These are phyloP conservation scores for Penicillium flavigenum DNA, from an alignment of 495 filamentous ascomycete genomes.

Conservation along the genomic window DNA sequence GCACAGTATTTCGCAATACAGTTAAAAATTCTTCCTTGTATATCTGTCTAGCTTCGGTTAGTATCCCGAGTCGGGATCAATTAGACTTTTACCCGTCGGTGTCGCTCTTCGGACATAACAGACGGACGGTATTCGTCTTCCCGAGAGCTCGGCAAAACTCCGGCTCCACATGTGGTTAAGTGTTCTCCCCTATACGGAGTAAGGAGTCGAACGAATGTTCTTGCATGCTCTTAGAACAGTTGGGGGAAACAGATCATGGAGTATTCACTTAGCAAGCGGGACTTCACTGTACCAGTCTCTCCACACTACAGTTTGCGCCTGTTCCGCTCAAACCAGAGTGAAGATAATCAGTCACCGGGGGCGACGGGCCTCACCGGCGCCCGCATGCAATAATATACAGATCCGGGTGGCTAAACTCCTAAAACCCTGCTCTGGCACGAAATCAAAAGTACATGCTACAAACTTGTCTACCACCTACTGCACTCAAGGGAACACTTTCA, in stretches of 20 bases:
- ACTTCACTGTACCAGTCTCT: constrained; percentile 8
- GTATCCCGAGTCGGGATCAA: not conserved
- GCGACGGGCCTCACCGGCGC: constrained; percentile 12
- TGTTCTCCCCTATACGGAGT: constrained; percentile 21
- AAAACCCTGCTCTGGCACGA: not conserved
- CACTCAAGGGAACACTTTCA: not conserved
- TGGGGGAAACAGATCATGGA: constrained; percentile 8
- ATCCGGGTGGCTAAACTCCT: constrained; percentile 18
- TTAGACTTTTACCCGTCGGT: constrained; percentile 5
- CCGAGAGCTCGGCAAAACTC: constrained; percentile 18
- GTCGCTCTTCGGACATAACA: not conserved
- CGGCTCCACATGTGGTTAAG: constrained; percentile 25
- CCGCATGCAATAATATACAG: not conserved
- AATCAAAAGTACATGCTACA: not conserved
- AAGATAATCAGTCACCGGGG: constrained; percentile 7
- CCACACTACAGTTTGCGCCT: constrained; percentile 2
- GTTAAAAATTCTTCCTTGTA: not conserved
- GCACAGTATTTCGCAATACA: not conserved
- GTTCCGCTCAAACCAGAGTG: constrained; percentile 20
- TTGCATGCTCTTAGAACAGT: constrained; percentile 1
- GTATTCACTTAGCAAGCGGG: constrained; percentile 14
- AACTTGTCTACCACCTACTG: not conserved
- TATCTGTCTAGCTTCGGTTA: not conserved
- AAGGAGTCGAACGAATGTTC: not conserved
- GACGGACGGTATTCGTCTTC: not conserved